Conservation (phyloP, 2,329 filamentous ascomycete genomes). For the Ceratocystis harringtonii region DNA sequence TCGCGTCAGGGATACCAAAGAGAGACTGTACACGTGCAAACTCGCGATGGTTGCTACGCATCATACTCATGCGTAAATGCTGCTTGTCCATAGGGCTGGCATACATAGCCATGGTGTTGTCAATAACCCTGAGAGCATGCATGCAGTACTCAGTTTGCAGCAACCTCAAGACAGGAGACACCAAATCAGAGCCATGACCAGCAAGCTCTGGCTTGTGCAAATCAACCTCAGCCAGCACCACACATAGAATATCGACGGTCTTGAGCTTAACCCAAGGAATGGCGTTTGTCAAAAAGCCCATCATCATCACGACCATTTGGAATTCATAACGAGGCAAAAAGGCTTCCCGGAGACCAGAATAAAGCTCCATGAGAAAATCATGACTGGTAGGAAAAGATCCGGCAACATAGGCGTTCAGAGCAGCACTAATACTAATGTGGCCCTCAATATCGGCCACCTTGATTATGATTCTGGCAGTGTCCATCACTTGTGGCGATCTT, state of each 20-base stretch:
- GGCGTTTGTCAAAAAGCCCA: constrained; percentile 81
- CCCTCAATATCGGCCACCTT: constrained; percentile 59
- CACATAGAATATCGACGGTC: constrained; percentile 77
- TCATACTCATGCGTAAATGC: constrained; percentile 96
- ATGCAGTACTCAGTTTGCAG: constrained; percentile 89
- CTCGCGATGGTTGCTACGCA: constrained; percentile 75
- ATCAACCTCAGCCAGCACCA: constrained; percentile 76
- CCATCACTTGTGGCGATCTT: constrained; percentile 35
- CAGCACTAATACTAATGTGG: constrained; percentile 49
- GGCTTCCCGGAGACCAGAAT: constrained; percentile 57
- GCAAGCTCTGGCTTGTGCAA: constrained; percentile 86
- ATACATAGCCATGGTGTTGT: constrained; percentile 90
- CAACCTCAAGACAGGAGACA: constrained; percentile 77
- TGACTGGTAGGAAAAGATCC: constrained; percentile 50
- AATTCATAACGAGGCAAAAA: constrained; percentile 78
- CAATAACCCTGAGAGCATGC: constrained; percentile 77
- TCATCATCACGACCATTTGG: constrained; percentile 71
- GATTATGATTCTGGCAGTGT: constrained; percentile 54
- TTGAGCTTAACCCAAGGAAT: constrained; percentile 81
- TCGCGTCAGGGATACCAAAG: constrained; percentile 91
- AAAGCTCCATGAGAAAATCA: constrained; percentile 62
- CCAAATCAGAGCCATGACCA: constrained; percentile 81
- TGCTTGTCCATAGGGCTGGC: constrained; percentile 86
- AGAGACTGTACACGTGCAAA: constrained; percentile 88
- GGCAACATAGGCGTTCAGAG: constrained; percentile 54